Percentiles rank a stretch among this genome's conserved stretches.
Conservation (phyloP, 768 basidiomycete species). For the Macrolepiota fuliginosa region DNA sequence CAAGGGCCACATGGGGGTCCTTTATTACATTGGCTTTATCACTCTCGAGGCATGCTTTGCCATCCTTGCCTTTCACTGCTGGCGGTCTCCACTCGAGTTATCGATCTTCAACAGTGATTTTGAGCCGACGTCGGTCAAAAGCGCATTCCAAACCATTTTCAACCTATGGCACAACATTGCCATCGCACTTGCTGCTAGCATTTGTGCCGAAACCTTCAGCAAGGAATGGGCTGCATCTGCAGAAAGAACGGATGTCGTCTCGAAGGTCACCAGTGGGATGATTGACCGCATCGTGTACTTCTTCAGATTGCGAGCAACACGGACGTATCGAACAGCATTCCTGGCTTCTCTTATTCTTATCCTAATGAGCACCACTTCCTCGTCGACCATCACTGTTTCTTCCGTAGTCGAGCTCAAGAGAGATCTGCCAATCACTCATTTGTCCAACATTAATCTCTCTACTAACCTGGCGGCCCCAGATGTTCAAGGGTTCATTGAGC, state of each 20-base stretch:
- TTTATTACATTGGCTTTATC: neutral
- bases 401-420: neutral
- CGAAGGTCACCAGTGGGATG: neutral
- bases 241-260: neutral
- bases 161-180: neutral
- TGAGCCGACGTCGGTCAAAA: neutral
- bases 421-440: neutral
- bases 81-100: neutral
- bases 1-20: neutral
- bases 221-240: neutral
- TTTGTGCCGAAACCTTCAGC: neutral
- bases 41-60: neutral
- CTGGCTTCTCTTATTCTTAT: neutral
- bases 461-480: neutral
- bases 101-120: neutral
- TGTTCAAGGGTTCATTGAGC: neutral
- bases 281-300: neutral
- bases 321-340: neutral
- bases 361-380: neutral
- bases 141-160: neutral
- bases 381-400: slow-evolving; percentile 2
- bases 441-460: neutral
- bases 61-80: neutral
- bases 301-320: neutral
- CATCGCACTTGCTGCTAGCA: neutral